These are phyloP conservation scores for Picea abies DNA, from an alignment of 83 land plant genomes.

Conservation along the genomic window DNA sequence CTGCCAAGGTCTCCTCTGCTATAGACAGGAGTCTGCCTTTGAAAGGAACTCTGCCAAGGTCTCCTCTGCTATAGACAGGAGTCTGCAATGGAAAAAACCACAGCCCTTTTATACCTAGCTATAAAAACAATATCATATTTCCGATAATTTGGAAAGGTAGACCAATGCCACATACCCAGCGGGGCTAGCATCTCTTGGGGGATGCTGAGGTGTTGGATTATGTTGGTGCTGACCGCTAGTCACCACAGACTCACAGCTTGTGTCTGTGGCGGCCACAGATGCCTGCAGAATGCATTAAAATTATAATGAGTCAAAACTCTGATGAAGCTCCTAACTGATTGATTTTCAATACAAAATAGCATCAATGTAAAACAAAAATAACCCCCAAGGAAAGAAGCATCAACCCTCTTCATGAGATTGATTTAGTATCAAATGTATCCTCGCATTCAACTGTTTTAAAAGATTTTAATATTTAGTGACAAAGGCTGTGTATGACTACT, in stretches of 20 bases:
- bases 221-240: conserved; percentile 88
- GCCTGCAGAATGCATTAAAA: conserved; percentile 35
- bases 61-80: conserved; percentile 95
- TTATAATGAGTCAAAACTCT: too few species aligned
- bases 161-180: conserved; percentile 56
- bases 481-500: too few species aligned
- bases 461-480: too few species aligned
- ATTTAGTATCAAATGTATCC: too few species aligned
- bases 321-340: too few species aligned
- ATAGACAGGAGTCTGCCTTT: conserved; percentile 69
- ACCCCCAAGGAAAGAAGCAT: too few species aligned
- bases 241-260: conserved; percentile 97
- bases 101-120: background rate
- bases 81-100: conserved; percentile 41
- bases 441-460: too few species aligned
- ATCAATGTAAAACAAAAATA: too few species aligned
- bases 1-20: conserved; percentile 96
- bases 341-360: too few species aligned
- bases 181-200: conserved; percentile 83
- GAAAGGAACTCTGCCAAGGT: conserved; percentile 93
- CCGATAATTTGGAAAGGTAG: background rate
- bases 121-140: background rate
- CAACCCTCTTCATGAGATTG: too few species aligned
- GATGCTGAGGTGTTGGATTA: conserved; percentile 81
- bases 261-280: conserved; percentile 81